Evolutionary conservation across 495 filamentous ascomycete species (phyloP).

Genomic region (Cercophora newfieldiana): DNA sequence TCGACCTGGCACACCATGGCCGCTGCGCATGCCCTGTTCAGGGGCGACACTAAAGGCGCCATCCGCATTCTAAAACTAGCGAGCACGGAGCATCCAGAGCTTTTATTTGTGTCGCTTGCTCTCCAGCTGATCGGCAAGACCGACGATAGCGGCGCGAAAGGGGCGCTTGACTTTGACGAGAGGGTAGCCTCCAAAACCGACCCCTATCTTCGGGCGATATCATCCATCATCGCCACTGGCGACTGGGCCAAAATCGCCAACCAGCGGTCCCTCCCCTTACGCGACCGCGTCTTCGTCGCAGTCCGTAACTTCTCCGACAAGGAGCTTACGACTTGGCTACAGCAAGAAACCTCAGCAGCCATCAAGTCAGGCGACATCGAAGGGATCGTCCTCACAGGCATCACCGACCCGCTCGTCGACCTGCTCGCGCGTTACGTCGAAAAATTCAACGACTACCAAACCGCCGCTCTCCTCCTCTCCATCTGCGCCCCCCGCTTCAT

Average conservation of each 20-base stretch:
- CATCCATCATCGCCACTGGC: constrained; percentile 86
- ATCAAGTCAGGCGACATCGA: constrained; percentile 80
- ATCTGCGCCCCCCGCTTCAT: constrained; percentile 80
- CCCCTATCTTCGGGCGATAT: constrained; percentile 85
- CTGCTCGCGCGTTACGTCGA: constrained; percentile 85
- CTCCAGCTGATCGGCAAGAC: constrained; percentile 50
- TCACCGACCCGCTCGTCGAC: constrained; percentile 74
- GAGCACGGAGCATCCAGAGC: constrained; percentile 48
- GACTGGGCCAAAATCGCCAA: constrained; percentile 82
- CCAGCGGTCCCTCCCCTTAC: constrained; percentile 78
- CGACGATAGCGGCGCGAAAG: constrained; percentile 30
- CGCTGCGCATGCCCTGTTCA: constrained; percentile 73
- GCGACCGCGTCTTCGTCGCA: constrained; percentile 83
- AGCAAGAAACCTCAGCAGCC: constrained; percentile 58
- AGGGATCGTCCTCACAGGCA: constrained; percentile 83
- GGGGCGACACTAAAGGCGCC: constrained; percentile 62
- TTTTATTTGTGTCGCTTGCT: constrained; percentile 55
- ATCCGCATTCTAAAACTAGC: constrained; percentile 53
- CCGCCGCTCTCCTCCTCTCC: constrained; percentile 80
- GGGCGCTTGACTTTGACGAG: constrained; percentile 49
- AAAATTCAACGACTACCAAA: constrained; percentile 86
- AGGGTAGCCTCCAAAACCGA: constrained; percentile 58
- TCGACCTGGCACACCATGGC: constrained; percentile 77
- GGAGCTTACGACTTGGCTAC: constrained; percentile 71
- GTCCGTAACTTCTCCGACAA: constrained; percentile 80